Base-by-base conservation (phyloP, 441 rosid genomes). In the Adansonia gregorii region DNA sequence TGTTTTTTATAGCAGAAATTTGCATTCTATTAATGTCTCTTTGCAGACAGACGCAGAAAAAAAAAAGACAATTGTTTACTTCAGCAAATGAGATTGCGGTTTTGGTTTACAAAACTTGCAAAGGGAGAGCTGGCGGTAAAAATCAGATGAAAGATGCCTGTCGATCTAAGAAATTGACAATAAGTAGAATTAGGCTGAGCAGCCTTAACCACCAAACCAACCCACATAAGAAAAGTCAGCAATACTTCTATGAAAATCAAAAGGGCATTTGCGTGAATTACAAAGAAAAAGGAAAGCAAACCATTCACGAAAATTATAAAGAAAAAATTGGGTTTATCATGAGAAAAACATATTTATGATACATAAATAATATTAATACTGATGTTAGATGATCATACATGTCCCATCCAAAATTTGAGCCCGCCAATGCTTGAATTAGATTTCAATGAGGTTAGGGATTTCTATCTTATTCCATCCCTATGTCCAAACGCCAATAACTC, bases 161-260 rank as follows among this genome's bases (percentile, higher is more conserved):
- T 20, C 51, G 54, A 67, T 67, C 71, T 17, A 43, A 67, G 71
- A 67, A 67, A 67, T 67, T 20, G 54, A 10, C n/a, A 19, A 31
- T 10, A 35, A 10, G 0, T 45, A 45, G 54, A 67, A 67, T 45
- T 6, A 45, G 72, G 72, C 54, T 22, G 35, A 67, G 35, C 48
- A 19, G 45, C 72, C 52, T 19, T 7, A 67, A 46, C 54, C 27
- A 67, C 52, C 35, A 45, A 45, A n/a, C 67, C 67, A 31, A 31
- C 67, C 46, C 4, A 14, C 4, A 6, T 63, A 31, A 12, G 43
- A 63, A 31, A 63, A 63, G 67, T 12, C 43, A 5, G 19, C 67
- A 11, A 27, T 11, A n/a, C 17, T 24, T 24, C 66, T 31, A 10
- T 11, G 9, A 27, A 63, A 27, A 14, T 31, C 45, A 4, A 35